Conservation (phyloP, 2,329 filamentous ascomycete species). For the Penicillium sclerotigenum region DNA sequence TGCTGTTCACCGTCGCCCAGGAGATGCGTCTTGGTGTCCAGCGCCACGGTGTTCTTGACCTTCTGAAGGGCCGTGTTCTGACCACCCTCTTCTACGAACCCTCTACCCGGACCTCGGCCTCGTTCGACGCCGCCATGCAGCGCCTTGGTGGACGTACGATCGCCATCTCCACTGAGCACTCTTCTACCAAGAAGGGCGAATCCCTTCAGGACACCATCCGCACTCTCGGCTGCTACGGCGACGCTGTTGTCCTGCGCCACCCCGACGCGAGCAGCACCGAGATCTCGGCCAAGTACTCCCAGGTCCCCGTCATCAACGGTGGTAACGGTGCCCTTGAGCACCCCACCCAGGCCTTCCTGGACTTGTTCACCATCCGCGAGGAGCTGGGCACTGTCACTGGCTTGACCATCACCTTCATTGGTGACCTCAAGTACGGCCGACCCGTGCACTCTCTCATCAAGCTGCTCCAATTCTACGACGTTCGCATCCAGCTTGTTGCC, state of each 20-base stretch:
- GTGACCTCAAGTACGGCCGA: constrained; percentile 88
- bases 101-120: constrained; percentile 89
- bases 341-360: constrained; percentile 94
- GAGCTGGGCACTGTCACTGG: constrained; percentile 94
- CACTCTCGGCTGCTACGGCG: constrained; percentile 89
- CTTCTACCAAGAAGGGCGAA: constrained; percentile 92
- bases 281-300: constrained; percentile 79
- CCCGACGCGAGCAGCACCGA: constrained; percentile 78
- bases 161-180: constrained; percentile 74
- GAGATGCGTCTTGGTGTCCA: constrained; percentile 97
- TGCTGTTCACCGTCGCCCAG: constrained; percentile 93
- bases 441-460: constrained; percentile 94
- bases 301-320: constrained; percentile 92
- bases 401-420: constrained; percentile 91
- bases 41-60: constrained; percentile 81
- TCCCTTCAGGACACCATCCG: constrained; percentile 88
- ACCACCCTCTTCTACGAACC: constrained; percentile 97
- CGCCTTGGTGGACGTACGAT: constrained; percentile 86
- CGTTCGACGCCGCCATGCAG: constrained; percentile 98
- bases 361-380: constrained; percentile 97
- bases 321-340: constrained; percentile 96
- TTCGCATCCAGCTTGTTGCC: constrained; percentile 86
- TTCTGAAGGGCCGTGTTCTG: constrained; percentile 80
- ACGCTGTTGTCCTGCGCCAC: constrained; percentile 94
- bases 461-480: constrained; percentile 91